These are phyloP conservation scores for Diaporthe ampelina DNA, from an alignment of 2,329 filamentous ascomycete species.

Conservation along the genomic window DNA sequence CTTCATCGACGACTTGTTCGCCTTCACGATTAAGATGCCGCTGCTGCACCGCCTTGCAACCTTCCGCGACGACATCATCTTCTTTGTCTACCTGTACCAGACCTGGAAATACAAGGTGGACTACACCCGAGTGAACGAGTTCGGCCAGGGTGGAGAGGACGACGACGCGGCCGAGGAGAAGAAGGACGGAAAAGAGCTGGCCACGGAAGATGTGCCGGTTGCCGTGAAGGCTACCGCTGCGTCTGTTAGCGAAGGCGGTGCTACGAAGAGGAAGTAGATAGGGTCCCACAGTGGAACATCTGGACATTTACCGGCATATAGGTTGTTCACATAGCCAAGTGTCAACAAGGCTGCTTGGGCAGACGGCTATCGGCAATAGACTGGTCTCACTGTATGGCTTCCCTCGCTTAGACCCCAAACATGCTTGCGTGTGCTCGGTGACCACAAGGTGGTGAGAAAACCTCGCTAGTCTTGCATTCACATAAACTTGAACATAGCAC, in stretches of 20 bases:
- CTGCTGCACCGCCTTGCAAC: slow-evolving; percentile 92
- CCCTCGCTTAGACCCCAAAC: not conserved
- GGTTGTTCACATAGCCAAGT: slow-evolving; percentile 11
- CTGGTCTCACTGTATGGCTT: slow-evolving; percentile 8
- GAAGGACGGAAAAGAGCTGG: slow-evolving; percentile 56
- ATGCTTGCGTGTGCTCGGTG: not conserved
- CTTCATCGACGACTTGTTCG: slow-evolving; percentile 98
- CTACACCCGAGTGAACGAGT: slow-evolving; percentile 94
- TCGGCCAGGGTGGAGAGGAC: slow-evolving; percentile 97
- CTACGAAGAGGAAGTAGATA: slow-evolving; percentile 62
- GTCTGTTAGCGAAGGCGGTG: slow-evolving; percentile 57
- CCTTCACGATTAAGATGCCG: slow-evolving; percentile 99
- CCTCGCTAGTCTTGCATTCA: not conserved
- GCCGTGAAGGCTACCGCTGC: slow-evolving; percentile 62
- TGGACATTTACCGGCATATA: slow-evolving; percentile 21
- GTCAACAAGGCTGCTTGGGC: not conserved
- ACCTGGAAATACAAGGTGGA: slow-evolving; percentile 93
- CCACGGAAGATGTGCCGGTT: slow-evolving; percentile 42
- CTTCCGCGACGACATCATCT: slow-evolving; percentile 94
- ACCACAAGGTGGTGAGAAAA: not conserved
- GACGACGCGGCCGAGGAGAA: slow-evolving; percentile 69
- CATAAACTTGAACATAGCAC: not conserved
- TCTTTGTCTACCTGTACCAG: slow-evolving; percentile 98
- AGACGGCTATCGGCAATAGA: slow-evolving; percentile 21
- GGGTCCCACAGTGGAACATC: slow-evolving; percentile 6